A percentile compares a stretch with the other conserved stretches of the same genome.
Conservation (phyloP, 345 rosid genomes). For the Aquilaria yunnanensis region DNA sequence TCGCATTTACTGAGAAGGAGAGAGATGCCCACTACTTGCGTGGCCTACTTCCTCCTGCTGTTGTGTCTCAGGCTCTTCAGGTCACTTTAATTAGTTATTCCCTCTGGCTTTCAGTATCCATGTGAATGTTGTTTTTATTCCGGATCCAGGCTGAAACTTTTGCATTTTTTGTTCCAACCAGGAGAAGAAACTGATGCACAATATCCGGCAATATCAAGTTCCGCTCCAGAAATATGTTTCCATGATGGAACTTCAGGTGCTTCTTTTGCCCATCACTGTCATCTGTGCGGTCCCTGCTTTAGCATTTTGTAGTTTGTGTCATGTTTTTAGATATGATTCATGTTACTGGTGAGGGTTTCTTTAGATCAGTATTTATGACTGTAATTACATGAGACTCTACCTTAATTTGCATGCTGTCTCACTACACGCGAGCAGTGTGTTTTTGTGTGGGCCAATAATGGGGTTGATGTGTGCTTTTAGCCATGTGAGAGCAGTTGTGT, state of each 20-base stretch:
- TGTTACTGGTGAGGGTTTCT: neutral
- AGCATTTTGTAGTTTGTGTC: no score
- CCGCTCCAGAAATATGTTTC: slow-evolving; percentile 85
- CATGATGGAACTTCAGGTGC: slow-evolving; percentile 87
- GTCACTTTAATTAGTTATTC: slow-evolving; percentile 17
- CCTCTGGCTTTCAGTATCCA: neutral
- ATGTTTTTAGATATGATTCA: no score
- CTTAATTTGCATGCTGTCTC: neutral
- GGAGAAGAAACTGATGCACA: slow-evolving; percentile 77
- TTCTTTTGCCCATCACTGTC: neutral
- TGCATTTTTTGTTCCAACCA: slow-evolving; percentile 7
- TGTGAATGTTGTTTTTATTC: neutral
- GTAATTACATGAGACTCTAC: neutral
- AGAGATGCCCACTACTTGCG: slow-evolving; percentile 87
- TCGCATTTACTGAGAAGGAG: slow-evolving; percentile 75
- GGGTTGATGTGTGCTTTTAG: neutral
- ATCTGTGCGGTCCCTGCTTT: no score
- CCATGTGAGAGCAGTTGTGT: neutral
- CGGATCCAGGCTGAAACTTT: neutral
- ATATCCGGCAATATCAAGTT: slow-evolving; percentile 55
- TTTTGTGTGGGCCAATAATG: neutral
- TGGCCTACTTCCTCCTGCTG: slow-evolving; percentile 76
- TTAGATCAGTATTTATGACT: neutral
- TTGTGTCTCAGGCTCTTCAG: slow-evolving; percentile 71
- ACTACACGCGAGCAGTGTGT: neutral